Conservation (phyloP, 768 basidiomycete species). For the Pisolithus albus region DNA sequence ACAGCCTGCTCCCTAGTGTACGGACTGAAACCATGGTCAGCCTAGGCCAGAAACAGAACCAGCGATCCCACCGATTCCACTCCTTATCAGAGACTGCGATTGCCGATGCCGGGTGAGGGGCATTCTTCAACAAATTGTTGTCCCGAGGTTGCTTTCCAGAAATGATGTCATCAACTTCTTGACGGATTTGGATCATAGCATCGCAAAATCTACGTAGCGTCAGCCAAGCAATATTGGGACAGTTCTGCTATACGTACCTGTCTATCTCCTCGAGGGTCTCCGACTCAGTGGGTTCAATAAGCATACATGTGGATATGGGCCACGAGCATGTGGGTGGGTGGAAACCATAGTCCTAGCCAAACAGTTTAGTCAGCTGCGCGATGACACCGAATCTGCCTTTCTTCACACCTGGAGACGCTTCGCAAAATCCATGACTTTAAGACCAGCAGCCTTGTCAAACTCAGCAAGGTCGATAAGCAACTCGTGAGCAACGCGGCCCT, state of each 20-base stretch:
- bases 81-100: constrained; percentile 65
- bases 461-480: constrained; percentile 92
- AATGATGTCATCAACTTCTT: constrained; percentile 84
- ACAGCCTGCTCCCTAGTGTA: constrained; percentile 89
- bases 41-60: not conserved
- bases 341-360: constrained; percentile 75
- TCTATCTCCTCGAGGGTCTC: constrained; percentile 92
- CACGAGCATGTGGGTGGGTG: constrained; percentile 98
- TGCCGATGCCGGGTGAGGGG: constrained; percentile 82
- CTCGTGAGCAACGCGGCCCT: constrained; percentile 93
- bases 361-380: not conserved
- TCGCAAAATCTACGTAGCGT: constrained; percentile 73
- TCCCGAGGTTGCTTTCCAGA: constrained; percentile 83
- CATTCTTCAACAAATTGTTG: constrained; percentile 89
- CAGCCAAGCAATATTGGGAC: not conserved
- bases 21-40: constrained; percentile 43
- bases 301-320: constrained; percentile 96
- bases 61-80: constrained; percentile 69
- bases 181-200: constrained; percentile 94
- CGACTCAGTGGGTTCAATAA: constrained; percentile 96
- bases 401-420: constrained; percentile 84
- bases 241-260: constrained; percentile 37
- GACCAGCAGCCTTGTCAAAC: constrained; percentile 82
- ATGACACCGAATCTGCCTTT: not conserved
- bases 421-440: constrained; percentile 94